phyloP scores from a whole-genome alignment of 305 asterid species.

The Plantago rigida region DNA sequence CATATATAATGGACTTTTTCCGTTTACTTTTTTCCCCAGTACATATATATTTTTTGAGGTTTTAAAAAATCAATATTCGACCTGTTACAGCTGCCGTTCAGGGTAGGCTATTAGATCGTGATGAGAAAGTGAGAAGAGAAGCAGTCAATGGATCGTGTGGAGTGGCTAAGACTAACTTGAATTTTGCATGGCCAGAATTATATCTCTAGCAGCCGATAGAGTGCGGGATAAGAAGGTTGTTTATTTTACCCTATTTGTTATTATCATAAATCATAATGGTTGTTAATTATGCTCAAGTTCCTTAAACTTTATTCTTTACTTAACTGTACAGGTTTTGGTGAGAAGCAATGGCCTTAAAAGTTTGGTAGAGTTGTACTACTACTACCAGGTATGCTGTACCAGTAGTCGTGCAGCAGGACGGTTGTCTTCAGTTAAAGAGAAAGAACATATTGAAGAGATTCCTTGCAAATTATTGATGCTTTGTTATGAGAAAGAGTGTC shows the following conservation, averaged over 20 bases:
- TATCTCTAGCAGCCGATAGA: constrained; percentile 61
- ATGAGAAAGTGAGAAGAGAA: constrained; percentile 51
- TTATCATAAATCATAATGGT: not conserved
- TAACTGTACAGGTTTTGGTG: constrained; percentile 49
- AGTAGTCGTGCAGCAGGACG: constrained; percentile 37
- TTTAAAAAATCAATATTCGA: constrained; percentile 22
- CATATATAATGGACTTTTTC: constrained; percentile 13
- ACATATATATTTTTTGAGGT: constrained; percentile 14
- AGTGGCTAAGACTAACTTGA: constrained; percentile 46
- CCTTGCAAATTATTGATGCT: constrained; percentile 82
- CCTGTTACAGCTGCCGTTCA: constrained; percentile 49
- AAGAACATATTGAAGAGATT: constrained; percentile 49
- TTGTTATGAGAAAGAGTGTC: constrained; percentile 70
- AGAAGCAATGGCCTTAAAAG: constrained; percentile 62
- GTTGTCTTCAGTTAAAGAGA: constrained; percentile 33
- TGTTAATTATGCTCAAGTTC: constrained; percentile 14
- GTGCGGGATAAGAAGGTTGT: constrained; percentile 85
- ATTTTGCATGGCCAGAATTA: constrained; percentile 40
- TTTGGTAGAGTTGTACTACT: constrained; percentile 57
- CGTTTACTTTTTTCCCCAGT: constrained; percentile 16
- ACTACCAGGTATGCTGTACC: constrained; percentile 51
- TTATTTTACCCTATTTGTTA: not conserved
- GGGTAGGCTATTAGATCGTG: constrained; percentile 45
- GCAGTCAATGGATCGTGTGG: constrained; percentile 60
- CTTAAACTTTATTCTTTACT: constrained; percentile 19